Conservation (phyloP, 2,329 filamentous ascomycete genomes). For the Graphilbum fragrans region DNA sequence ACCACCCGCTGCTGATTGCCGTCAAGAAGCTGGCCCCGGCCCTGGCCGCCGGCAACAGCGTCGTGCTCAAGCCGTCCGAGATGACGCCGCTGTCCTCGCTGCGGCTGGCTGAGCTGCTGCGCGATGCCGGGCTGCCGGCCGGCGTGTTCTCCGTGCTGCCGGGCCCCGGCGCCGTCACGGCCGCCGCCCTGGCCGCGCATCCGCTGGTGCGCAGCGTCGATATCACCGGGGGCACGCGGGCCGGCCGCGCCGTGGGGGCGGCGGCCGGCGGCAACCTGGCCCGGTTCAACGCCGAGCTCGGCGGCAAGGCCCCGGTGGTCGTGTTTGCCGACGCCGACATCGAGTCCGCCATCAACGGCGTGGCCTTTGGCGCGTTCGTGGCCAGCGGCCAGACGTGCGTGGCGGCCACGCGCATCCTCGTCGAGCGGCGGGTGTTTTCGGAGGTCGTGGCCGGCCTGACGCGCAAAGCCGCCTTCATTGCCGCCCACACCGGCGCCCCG, state of each 20-base stretch:
- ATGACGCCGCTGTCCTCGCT: conserved; percentile 51
- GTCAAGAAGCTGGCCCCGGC: conserved; percentile 50
- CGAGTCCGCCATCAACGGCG: conserved; percentile 55
- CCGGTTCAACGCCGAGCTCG: conserved; percentile 59
- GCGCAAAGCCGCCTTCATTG: conserved; percentile 46
- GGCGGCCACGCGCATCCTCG: conserved; percentile 63
- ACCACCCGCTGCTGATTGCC: conserved; percentile 45
- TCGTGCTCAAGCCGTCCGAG: conserved; percentile 51
- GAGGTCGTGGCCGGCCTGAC: conserved; percentile 52
- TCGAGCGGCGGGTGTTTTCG: conserved; percentile 55
- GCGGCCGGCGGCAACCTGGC: conserved; percentile 55
- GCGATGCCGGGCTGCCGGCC: conserved; percentile 56
- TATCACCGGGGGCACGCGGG: conserved; percentile 63
- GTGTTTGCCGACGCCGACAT: conserved; percentile 55
- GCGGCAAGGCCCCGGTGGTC: conserved; percentile 58
- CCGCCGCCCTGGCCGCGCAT: conserved; percentile 40
- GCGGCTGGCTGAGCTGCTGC: conserved; percentile 44
- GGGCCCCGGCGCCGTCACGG: conserved; percentile 39
- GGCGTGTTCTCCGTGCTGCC: conserved; percentile 55
- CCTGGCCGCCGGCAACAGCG: conserved; percentile 44
- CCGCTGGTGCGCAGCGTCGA: conserved; percentile 51
- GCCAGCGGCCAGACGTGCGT: conserved; percentile 49
- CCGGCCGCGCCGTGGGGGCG: conserved; percentile 55
- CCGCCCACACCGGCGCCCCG: conserved; percentile 42
- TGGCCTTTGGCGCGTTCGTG: conserved; percentile 46